Evolutionary conservation across 164 flowering plant genomes (phyloP).

Genomic region (Akebia trifoliata): DNA sequence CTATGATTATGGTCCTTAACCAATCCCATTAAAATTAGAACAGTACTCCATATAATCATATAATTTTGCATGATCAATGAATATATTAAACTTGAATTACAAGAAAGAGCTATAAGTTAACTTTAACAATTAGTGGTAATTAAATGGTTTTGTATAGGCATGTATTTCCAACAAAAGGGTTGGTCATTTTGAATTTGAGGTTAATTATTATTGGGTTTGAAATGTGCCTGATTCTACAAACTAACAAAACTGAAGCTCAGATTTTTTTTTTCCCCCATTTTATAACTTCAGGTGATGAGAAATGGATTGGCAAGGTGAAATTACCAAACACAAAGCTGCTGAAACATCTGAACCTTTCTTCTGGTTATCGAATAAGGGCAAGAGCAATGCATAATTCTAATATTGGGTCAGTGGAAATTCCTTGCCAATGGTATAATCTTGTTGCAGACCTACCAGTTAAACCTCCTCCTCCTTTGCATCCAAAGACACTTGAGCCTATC

Average conservation of each 20-base stretch:
- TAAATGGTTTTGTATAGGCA: too few relatives aligned
- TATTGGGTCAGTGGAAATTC: slow-evolving; percentile 39
- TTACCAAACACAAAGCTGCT: slow-evolving; percentile 16
- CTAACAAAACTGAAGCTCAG: background rate
- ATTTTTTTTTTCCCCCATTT: background rate
- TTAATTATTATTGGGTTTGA: too few relatives aligned
- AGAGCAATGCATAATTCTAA: slow-evolving; percentile 20
- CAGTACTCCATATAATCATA: too few relatives aligned
- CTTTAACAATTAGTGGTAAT: too few relatives aligned
- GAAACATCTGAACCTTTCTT: slow-evolving; percentile 21
- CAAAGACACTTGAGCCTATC: slow-evolving; percentile 60
- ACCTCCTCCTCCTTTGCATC: slow-evolving; percentile 85
- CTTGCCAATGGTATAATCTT: slow-evolving; percentile 80
- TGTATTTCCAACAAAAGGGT: too few relatives aligned
- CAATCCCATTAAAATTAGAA: too few relatives aligned
- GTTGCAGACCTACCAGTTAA: slow-evolving; percentile 77
- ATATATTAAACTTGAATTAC: too few relatives aligned
- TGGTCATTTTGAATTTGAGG: too few relatives aligned
- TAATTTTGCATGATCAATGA: too few relatives aligned
- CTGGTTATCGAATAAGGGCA: slow-evolving; percentile 26
- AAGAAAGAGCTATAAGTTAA: too few relatives aligned
- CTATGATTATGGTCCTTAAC: too few relatives aligned
- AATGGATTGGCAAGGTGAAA: slow-evolving; percentile 23
- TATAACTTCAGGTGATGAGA: slow-evolving; percentile 24
- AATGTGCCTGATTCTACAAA: too few relatives aligned